Evolutionary conservation across 2,329 filamentous ascomycete genomes (phyloP), one percentile per base, ranked within the genome.

Genomic region (Pestalotiopsis sp.): DNA sequence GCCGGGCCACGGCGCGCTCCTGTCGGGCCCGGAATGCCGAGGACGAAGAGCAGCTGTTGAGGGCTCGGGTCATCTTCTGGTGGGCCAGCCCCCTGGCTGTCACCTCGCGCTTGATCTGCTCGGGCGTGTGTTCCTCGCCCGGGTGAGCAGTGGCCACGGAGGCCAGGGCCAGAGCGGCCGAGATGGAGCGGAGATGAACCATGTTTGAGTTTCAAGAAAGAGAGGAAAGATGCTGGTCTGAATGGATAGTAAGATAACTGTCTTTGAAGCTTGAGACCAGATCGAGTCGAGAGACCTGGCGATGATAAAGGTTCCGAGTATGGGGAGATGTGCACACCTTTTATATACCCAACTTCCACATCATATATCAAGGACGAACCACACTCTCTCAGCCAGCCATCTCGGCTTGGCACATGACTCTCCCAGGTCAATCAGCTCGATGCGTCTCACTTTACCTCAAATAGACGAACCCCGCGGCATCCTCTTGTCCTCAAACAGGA

Each of bases 91-190:
- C 52, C n/a, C 64, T 4, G 20, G 52, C 57, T 25, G 17, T 61
- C 13, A 66, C n/a, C 17, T 66, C 64, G 27, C 64, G 64, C 64
- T 66, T 66, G 64, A 57, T 58, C 45, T 58, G 13, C 45, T 66
- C 64, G 3, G 52, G n/a, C 9, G 45, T 41, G 64, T 66, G 64
- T 11, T 66, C 23, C 49, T 66, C 64, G n/a, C 64, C 64, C 9
- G 64, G 64, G 27, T 66, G 64, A n/a, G 64, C 49, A 27, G 56
- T 12, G 14, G 39, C 65, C 52, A 66, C 14, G 17, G 56, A 39
- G 56, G 57, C 0, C 75, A 72, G 20, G 45, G 64, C 64, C 49
- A 58, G 9, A 14, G 49, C 38, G 41, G 41, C 62, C 20, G 62
- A 64, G 62, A 64, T 25, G 38, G 62, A 45, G 62, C 41, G n/a